Evolutionary conservation across 2,329 filamentous ascomycete species (phyloP), one percentile per base, ranked within the genome.

Genomic region (Microsporum canis): DNA sequence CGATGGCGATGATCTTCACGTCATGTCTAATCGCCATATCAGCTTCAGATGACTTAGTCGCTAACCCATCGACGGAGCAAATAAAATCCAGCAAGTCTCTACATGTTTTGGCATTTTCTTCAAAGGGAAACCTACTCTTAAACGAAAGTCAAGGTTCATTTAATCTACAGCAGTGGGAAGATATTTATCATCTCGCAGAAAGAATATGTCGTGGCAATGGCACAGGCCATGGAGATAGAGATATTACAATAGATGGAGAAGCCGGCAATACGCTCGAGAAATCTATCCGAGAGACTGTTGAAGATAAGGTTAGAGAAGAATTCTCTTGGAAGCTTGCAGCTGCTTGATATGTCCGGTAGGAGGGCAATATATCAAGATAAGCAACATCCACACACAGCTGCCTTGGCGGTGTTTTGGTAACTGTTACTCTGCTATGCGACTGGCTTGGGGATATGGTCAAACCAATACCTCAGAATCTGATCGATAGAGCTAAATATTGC

Each of bases 71-170:
- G 3, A 78, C 84, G 4, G 77, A 82, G 27, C 80, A 88, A 63
- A 79, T 86, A 53, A 79, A 84, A 65, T 75, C 77, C 53, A 86
- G 88, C 8, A 79, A 77, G 60, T 95, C 90, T 3, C 76, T 89
- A 27, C 92, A 96, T 71, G 89, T 88, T n/a, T 80, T 96, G 62
- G 87, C 85, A 4, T 95, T 94, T 71, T 87, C 86, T n/a, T 85
- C 86, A 0, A 78, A 84, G 58, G 83, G 86, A 6, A 84, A 89
- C 62, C 76, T 95, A 58, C 75, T 96, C 27, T 75, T 96, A 47
- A 85, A 83, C 38, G 88, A 96, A 75, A 95, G 90, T 68, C 85
- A 92, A 68, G 92, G 92, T 0, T 75, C 76, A 2, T 97, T 96
- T 70, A 83, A 84, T 55, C 78, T 88, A 65, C 80, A 84, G 12